These are phyloP conservation scores for Pichia sp. DNA, from an alignment of 1,139 yeast genomes.

Conservation along the genomic window DNA sequence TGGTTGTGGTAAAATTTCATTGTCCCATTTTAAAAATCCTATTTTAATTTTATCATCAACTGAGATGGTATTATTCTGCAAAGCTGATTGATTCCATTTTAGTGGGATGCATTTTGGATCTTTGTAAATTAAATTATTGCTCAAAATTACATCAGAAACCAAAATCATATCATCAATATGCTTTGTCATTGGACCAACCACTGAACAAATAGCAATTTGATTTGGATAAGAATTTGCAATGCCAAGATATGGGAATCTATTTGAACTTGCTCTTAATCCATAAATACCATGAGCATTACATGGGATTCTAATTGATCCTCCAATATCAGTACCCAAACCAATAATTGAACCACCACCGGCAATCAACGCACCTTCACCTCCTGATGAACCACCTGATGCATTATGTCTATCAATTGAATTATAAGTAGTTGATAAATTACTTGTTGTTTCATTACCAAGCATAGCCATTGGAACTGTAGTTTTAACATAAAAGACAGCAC, in stretches of 20 bases:
- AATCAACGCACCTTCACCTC: slow-evolving; percentile 57
- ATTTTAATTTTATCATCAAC: slow-evolving; percentile 28
- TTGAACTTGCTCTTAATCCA: slow-evolving; percentile 45
- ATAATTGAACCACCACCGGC: slow-evolving; percentile 43
- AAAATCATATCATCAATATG: slow-evolving; percentile 59
- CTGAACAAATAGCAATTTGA: slow-evolving; percentile 49
- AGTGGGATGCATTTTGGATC: slow-evolving; percentile 44
- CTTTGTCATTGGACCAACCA: slow-evolving; percentile 54
- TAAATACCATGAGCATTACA: slow-evolving; percentile 47
- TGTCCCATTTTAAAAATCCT: slow-evolving; percentile 33
- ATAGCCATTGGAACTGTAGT: slow-evolving; percentile 56
- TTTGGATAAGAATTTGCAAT: slow-evolving; percentile 52
- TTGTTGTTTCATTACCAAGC: slow-evolving; percentile 45
- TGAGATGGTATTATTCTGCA: background rate
- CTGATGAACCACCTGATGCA: slow-evolving; percentile 57
- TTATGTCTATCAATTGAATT: slow-evolving; percentile 42
- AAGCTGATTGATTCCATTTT: slow-evolving; percentile 32
- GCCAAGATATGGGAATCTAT: slow-evolving; percentile 46
- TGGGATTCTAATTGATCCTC: slow-evolving; percentile 58
- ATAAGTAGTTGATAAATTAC: slow-evolving; percentile 42
- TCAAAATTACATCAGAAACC: slow-evolving; percentile 50
- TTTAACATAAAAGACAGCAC: slow-evolving; percentile 52
- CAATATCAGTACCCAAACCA: slow-evolving; percentile 63
- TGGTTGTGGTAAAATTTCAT: slow-evolving; percentile 40
- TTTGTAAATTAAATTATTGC: slow-evolving; percentile 48